Base-by-base conservation (phyloP, 2,329 filamentous ascomycete species). In the Fusarium sp. region DNA sequence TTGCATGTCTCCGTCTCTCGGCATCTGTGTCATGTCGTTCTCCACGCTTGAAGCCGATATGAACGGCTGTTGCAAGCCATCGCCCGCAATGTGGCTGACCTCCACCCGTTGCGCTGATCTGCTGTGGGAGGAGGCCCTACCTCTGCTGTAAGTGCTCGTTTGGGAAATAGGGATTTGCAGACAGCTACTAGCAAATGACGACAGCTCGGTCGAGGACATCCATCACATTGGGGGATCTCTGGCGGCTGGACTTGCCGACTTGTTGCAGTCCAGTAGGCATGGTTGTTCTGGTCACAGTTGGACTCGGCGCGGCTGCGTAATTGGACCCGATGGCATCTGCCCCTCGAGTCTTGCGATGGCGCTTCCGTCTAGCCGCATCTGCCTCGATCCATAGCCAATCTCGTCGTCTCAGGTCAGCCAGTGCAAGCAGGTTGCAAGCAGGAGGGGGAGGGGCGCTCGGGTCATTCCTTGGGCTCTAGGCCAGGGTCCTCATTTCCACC, bases 311-410 rank as follows among this genome's bases (percentile, higher is more conserved):
- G 61, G 37, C 43, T 23, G 20, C 34, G 16, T 56, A 58, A 58
- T 58, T 39, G 56, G 35, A 30, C 52, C 45, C 75, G 72, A 74
- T 73, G 45, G 64, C 68, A 77, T 75, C 67, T 72, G 72, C 68
- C 68, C 62, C 66, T 77, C 67, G 74, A 72, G 67, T 67, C 52
- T 68, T 69, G 65, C 72, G 64, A 77, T 66, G 68, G 69, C 73
- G 69, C 68, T 70, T 78, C 68, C 75, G 59, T 71, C 72, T 78
- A 78, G 76, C 74, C 59, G 75, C 75, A 75, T 75, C 73, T 77
- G 63, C 58, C 64, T 71, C 67, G 66, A 76, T 68, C 75, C 71
- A 74, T 69, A 56, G 68, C 67, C 73, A 77, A 77, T 78, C 75
- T 76, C 66, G 64, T 71, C 73, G 74, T 78, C 76, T 76, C 72